These are phyloP conservation scores for Gilbertella persicaria DNA, from an alignment of 371 early-diverging fungal genomes.

Conservation along the genomic window DNA sequence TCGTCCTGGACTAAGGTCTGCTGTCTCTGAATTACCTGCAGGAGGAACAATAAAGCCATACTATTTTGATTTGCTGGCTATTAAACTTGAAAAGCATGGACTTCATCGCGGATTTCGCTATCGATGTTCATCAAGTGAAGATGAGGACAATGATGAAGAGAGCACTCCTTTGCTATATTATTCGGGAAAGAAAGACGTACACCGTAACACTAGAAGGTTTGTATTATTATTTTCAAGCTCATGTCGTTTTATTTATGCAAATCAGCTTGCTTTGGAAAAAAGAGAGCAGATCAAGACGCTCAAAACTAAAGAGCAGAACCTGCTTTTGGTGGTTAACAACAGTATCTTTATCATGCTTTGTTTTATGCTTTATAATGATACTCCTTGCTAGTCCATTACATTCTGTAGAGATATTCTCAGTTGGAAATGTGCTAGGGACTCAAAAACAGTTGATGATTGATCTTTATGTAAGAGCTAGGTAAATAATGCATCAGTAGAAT, in stretches of 20 bases:
- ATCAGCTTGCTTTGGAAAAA: not conserved
- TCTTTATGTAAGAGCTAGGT: conserved; percentile 43
- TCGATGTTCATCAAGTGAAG: conserved; percentile 12
- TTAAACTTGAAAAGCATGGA: conserved; percentile 7
- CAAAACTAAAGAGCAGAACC: not conserved
- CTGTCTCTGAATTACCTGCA: conserved; percentile 41
- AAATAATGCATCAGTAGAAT: not conserved
- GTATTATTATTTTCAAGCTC: no score
- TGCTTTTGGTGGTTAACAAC: conserved; percentile 7
- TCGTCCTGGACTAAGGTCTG: conserved; percentile 41
- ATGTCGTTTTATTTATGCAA: no score
- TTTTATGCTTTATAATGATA: conserved; percentile 12
- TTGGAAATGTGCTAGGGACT: conserved; percentile 63
- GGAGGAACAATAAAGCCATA: conserved; percentile 22
- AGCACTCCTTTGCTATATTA: conserved; percentile 22
- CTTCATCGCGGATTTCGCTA: not conserved
- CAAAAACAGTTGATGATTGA: conserved; percentile 62
- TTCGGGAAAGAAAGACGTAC: not conserved
- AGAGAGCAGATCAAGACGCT: not conserved
- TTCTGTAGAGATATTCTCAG: conserved; percentile 33
- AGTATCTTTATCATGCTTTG: not conserved
- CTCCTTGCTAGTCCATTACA: conserved; percentile 31
- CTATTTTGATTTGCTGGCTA: conserved; percentile 10
- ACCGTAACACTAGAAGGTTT: conserved; percentile 1
- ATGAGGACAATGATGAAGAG: conserved; percentile 24